Evolutionary conservation across 192 early-diverging fungal genomes (phyloP).

Genomic region (Backusella tuberculispora): DNA sequence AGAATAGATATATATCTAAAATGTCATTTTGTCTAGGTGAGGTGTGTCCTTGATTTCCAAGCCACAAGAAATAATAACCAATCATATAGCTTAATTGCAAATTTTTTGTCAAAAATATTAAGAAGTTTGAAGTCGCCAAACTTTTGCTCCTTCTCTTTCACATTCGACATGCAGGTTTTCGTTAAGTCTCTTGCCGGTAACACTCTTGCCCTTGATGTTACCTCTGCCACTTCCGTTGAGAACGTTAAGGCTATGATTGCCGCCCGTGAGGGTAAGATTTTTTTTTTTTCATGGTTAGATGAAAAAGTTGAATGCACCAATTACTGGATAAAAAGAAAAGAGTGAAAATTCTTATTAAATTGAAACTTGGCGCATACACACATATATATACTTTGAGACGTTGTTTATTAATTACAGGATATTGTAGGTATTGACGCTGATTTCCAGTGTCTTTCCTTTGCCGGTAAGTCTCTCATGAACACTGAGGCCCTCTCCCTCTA

Average conservation of each 20-base stretch:
- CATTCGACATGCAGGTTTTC: slow-evolving; percentile 58
- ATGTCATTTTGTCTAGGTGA: too few relatives aligned
- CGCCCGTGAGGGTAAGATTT: slow-evolving; percentile 48
- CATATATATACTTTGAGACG: background rate
- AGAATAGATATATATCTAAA: too few relatives aligned
- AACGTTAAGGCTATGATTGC: slow-evolving; percentile 60
- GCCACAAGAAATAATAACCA: background rate
- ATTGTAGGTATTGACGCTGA: slow-evolving; percentile 58
- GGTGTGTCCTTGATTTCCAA: background rate
- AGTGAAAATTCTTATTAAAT: background rate
- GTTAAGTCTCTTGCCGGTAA: slow-evolving; percentile 67
- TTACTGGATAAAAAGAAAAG: background rate
- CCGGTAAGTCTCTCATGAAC: slow-evolving; percentile 52
- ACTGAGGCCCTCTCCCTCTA: slow-evolving; percentile 51
- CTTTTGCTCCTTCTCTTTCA: slow-evolving; percentile 50
- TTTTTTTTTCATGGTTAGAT: background rate
- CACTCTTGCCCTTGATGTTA: slow-evolving; percentile 63
- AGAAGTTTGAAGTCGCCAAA: background rate
- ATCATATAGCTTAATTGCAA: background rate
- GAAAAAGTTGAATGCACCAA: background rate
- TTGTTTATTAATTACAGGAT: background rate
- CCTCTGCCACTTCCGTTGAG: slow-evolving; percentile 51
- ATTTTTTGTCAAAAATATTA: slow-evolving; percentile 12
- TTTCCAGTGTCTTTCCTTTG: slow-evolving; percentile 60
- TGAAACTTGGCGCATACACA: background rate